Evolutionary conservation across 192 early-diverging fungal species (phyloP), one percentile per base, ranked within the genome.

Genomic region (Podila minutissima): DNA sequence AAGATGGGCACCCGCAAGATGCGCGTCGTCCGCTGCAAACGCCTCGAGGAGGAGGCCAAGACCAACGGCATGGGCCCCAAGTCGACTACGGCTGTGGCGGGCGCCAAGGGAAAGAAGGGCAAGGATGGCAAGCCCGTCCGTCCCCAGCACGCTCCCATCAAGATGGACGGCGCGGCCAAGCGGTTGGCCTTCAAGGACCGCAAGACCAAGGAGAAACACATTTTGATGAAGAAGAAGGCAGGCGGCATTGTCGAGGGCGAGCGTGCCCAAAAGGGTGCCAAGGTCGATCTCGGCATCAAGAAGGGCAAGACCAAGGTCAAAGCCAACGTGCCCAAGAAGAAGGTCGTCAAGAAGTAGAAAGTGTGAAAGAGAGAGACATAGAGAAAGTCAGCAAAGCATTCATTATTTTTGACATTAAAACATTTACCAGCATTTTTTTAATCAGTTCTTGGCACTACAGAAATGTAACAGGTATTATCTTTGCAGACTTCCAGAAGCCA

Each of bases 1-100:
- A 90, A 93, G 67, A 76, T 97, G 28, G 84, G 81, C 31, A 86
- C 86, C 8, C 84, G 92, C 38, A 89, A 87, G 65, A 61, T 95
- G n/a, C 86, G 95, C 71, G 84, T 92, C 17, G 76, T 84, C 5
- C 87, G 89, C 53, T 89, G 86, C 61, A 81, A 81, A 57, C 77
- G 77, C 65, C 62, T 81, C 20, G 77, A 81, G 67, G 71, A 81
- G 31, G 75, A 79, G 41, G 59, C 53, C 29, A 72, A 70, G 50
- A 79, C 75, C 11, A 72, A 79, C 26, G 75, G 75, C 22, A 72
- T 63, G 38, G 71, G 71, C n/a, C 66, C 71, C 13, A 67, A 67
- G 28, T 62, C 71, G 1, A 69, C 28, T 2, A 63, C 71, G 32
- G 77, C 62, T 33, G 66, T 72, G 11, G 59, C 68, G 5, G 46